Base-by-base conservation (phyloP, 371 early-diverging fungal genomes). In the Mucor racemosus region DNA sequence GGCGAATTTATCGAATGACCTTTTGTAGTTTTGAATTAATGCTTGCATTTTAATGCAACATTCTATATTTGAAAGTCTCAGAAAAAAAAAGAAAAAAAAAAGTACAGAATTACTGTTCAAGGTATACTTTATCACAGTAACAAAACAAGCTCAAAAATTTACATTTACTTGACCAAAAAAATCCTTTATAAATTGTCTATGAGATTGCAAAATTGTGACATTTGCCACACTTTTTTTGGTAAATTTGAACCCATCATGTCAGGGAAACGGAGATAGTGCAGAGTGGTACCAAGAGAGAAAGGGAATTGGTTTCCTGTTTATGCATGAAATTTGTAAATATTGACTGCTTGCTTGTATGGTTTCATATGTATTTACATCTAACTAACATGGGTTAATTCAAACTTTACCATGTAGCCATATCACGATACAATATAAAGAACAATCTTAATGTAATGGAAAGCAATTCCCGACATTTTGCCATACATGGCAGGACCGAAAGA, bases 331-430 rank as follows among this genome's bases (percentile, higher is more conserved):
- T 50, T 26, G 11, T 19, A 50, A 50, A 50, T 50, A 26, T 50
- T 50, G 50, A 26, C 11, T 50, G 8, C 7, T 8, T 21, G 26
- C 5, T n/a, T 5, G 4, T 0, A 19, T 50, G 50, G 50, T 50
- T 26, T 26, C 50, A n/a, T 19, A 48, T 21, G 8, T 19, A 7
- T 19, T 19, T 9, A 8, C 50, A 50, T 50, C 50, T 50, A 19
- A 50, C 50, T 21, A 50, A 50, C 50, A 44, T 44, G 44, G 44
- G 44, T 44, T n/a, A 44, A n/a, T 44, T 17, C 17, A 50, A 50
- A 50, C 50, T 26, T 26, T 50, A 50, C 17, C 26, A 21, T 4
- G 13, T 9, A 50, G 3, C 3, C 26, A 44, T 44, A 44, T 44
- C 17, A 44, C 6, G 4, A 7, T 44, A 6, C n/a, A n/a, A n/a